Conservation (phyloP, 805 yeast species). For the Trichomonascus vanleenenianus region DNA sequence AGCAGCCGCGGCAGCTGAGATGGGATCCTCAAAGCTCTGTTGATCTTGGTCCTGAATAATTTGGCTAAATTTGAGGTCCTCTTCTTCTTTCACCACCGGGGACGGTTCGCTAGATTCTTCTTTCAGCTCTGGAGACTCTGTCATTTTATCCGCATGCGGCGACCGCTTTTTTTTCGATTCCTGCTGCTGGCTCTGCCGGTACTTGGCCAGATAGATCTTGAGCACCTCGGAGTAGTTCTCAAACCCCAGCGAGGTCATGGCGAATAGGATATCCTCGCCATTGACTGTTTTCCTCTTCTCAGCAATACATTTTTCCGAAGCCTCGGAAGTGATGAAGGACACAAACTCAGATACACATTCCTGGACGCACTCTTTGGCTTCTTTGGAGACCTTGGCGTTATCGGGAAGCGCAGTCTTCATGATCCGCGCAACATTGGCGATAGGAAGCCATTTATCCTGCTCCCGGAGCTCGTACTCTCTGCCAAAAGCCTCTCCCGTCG, state of each 20-base stretch:
- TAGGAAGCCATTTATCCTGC: constrained; percentile 55
- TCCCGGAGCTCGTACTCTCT: constrained; percentile 46
- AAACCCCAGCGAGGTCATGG: constrained; percentile 58
- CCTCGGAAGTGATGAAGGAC: constrained; percentile 59
- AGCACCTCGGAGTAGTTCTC: constrained; percentile 64
- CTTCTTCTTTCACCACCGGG: too few relatives aligned
- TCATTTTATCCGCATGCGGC: not conserved
- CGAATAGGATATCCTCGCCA: constrained; percentile 60
- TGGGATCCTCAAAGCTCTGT: too few relatives aligned
- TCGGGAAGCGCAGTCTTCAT: constrained; percentile 69
- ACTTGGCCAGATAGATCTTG: constrained; percentile 60
- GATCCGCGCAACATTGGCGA: constrained; percentile 58
- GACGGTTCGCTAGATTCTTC: too few relatives aligned
- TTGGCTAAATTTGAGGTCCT: too few relatives aligned
- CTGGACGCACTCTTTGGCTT: constrained; percentile 70
- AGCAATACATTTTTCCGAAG: constrained; percentile 52
- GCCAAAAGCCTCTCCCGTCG: constrained; percentile 5
- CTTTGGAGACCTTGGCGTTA: constrained; percentile 70
- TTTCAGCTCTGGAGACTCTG: not conserved
- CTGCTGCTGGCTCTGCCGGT: constrained; percentile 35
- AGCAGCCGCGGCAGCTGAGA: too few relatives aligned
- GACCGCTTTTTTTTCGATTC: not conserved
- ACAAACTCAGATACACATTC: constrained; percentile 65
- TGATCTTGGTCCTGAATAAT: too few relatives aligned
- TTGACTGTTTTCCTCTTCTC: constrained; percentile 65